A percentile compares a stretch with the other conserved stretches of the same genome.
Evolutionary conservation across 805 yeast genomes (phyloP).

Genomic region (Grigorovia yakushimaensis): DNA sequence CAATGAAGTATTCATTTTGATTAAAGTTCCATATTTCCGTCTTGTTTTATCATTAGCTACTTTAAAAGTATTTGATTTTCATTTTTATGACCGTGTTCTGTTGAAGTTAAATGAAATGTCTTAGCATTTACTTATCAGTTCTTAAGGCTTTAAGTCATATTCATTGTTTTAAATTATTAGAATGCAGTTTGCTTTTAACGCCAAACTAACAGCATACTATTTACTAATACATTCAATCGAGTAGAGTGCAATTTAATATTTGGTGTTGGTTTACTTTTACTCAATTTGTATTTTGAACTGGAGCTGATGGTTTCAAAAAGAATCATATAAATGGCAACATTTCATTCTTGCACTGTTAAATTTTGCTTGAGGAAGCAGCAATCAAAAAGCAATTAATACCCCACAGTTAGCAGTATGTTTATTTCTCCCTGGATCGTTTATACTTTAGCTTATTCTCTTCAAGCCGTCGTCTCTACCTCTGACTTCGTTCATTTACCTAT

Average conservation of each 20-base stretch:
- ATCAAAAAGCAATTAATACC: not conserved
- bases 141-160: not conserved
- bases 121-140: not conserved
- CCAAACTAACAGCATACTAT: too few species aligned
- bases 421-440: not conserved
- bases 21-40: too few species aligned
- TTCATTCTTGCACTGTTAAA: too few species aligned
- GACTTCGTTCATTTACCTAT: not conserved
- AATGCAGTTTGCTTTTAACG: not conserved
- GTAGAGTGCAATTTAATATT: not conserved
- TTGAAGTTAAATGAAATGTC: not conserved
- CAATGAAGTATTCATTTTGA: too few species aligned
- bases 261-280: not conserved
- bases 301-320: not conserved
- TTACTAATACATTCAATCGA: too few species aligned
- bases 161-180: not conserved
- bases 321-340: not conserved
- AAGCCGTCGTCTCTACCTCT: not conserved
- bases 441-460: not conserved
- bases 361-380: not conserved
- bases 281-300: too few species aligned
- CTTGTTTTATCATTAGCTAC: not conserved
- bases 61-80: not conserved
- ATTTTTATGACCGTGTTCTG: not conserved
- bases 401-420: not conserved